These are phyloP conservation scores for Nicotiana noctiflora DNA, from an alignment of 257 asterid species.

Conservation along the genomic window DNA sequence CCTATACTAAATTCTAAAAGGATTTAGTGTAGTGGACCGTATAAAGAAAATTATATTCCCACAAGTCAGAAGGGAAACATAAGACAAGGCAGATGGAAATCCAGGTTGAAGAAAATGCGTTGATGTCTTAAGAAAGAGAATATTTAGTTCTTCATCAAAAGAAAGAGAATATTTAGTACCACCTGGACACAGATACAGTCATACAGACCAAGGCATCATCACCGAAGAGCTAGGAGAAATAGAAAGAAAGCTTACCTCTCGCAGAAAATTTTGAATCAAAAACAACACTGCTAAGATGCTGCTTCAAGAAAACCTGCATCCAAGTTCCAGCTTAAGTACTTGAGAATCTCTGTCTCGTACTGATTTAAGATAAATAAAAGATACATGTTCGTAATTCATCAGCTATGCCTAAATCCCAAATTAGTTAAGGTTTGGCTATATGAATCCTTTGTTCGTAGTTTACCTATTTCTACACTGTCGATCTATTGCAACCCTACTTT, in stretches of 20 bases:
- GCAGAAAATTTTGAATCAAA: conserved; percentile 56
- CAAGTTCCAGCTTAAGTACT: neutral
- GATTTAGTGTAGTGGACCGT: neutral
- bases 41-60: too few species aligned
- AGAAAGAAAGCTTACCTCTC: conserved; percentile 33
- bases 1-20: neutral
- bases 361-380: neutral
- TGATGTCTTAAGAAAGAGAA: too few species aligned
- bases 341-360: neutral
- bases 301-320: conserved; percentile 91
- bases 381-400: neutral
- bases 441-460: neutral
- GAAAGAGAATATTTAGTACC: too few species aligned
- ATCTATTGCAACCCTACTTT: neutral
- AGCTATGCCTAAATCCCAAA: neutral
- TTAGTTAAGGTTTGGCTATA: neutral
- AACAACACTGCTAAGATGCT: conserved; percentile 57
- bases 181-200: too few species aligned
- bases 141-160: too few species aligned
- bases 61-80: neutral
- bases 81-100: neutral
- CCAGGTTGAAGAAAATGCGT: too few species aligned
- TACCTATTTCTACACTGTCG: neutral
- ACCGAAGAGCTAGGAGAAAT: neutral
- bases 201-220: too few species aligned